phyloP scores from a whole-genome alignment of 2,329 filamentous ascomycete genomes.

The Tolypocladium album region DNA sequence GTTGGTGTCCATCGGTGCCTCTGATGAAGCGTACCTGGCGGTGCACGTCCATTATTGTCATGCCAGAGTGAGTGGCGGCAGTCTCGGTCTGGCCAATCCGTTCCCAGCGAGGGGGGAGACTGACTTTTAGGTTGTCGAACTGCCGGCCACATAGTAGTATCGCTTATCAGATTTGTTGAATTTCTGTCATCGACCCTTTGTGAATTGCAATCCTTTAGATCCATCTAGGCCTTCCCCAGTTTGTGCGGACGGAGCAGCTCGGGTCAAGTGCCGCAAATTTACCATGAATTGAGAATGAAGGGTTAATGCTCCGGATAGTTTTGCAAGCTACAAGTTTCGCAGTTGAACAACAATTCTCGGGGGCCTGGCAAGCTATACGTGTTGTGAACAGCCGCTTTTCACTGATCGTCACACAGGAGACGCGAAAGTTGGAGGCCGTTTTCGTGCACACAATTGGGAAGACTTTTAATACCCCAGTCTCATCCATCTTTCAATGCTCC shows the following conservation, averaged over 20 bases:
- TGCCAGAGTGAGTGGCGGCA: too few relatives aligned
- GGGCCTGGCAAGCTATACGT: too few relatives aligned
- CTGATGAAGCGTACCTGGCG: not conserved
- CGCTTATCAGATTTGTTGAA: not conserved
- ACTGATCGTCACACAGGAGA: too few relatives aligned
- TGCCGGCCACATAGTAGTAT: not conserved
- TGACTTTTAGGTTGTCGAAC: not conserved
- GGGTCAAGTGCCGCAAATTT: not conserved
- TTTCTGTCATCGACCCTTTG: not conserved
- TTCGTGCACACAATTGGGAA: too few relatives aligned
- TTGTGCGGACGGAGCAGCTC: too few relatives aligned
- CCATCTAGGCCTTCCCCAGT: too few relatives aligned
- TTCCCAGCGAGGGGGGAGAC: not conserved
- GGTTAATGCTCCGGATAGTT: not conserved
- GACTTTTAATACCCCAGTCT: too few relatives aligned
- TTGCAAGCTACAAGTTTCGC: too few relatives aligned
- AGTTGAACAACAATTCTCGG: too few relatives aligned
- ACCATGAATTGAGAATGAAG: not conserved
- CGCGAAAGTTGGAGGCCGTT: too few relatives aligned
- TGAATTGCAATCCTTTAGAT: not conserved
- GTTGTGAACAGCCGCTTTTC: too few relatives aligned
- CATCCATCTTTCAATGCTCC: too few relatives aligned
- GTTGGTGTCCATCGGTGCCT: not conserved
- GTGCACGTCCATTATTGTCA: not conserved
- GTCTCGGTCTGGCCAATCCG: not conserved